A percentile compares a stretch with the other conserved stretches of the same genome.
Evolutionary conservation across 108 stramenopile genomes (phyloP).

Genomic region (Nitzschia sp.): DNA sequence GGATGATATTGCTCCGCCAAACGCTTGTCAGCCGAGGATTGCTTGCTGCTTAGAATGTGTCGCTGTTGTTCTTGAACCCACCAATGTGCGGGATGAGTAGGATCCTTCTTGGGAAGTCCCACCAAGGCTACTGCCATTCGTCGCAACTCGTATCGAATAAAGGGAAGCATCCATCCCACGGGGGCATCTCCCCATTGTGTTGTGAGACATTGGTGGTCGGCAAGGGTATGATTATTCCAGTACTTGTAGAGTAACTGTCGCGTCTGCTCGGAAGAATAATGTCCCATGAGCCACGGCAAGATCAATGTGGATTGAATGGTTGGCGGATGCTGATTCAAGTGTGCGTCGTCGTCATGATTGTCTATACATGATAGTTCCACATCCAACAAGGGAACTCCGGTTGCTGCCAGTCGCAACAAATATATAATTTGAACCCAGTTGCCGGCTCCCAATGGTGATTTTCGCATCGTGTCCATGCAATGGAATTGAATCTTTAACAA

Average conservation of each 20-base stretch:
- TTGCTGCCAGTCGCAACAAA: conserved; percentile 8
- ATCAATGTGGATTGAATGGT: not conserved
- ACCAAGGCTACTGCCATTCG: conserved; percentile 17
- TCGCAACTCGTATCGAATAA: conserved; percentile 10
- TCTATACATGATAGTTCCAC: not conserved
- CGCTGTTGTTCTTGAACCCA: conserved; percentile 3
- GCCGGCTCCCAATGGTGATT: conserved; percentile 9
- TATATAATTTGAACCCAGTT: conserved; percentile 23
- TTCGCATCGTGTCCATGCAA: not conserved
- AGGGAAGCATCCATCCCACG: conserved; percentile 21
- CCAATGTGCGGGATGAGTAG: not conserved
- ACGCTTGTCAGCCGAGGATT: not conserved
- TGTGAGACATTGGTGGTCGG: not conserved
- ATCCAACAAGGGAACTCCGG: not conserved
- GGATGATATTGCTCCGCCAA: not conserved
- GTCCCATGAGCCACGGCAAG: conserved; percentile 3
- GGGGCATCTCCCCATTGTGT: not conserved
- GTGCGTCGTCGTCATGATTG: not conserved
- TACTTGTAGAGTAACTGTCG: not conserved
- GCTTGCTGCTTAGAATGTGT: not conserved
- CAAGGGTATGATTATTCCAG: not conserved
- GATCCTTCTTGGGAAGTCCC: conserved; percentile 1
- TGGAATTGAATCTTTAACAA: not conserved
- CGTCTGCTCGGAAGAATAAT: not conserved
- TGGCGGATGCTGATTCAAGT: no score